Percentiles rank a stretch among this genome's conserved stretches.
Evolutionary conservation across 495 filamentous ascomycete species (phyloP).

Genomic region (Penicillium verhagenii): DNA sequence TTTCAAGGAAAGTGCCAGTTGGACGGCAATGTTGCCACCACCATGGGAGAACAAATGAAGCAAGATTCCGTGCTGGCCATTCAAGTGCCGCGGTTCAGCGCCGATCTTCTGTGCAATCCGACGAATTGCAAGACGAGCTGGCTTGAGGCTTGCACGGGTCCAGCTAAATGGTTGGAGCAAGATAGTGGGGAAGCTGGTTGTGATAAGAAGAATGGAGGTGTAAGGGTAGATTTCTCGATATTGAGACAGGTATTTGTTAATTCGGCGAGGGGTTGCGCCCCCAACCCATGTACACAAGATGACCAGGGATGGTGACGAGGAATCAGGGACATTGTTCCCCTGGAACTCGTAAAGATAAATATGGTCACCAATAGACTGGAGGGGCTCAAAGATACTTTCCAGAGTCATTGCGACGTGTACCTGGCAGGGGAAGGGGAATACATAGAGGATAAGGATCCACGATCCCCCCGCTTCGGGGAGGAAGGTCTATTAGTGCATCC

Average conservation of each 20-base stretch:
- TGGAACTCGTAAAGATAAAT: slow-evolving; percentile 22
- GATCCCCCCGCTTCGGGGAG: background rate
- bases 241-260: slow-evolving; percentile 27
- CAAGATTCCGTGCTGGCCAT: slow-evolving; percentile 16
- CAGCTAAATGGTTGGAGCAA: slow-evolving; percentile 17
- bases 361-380: slow-evolving; percentile 12
- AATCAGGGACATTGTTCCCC: background rate
- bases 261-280: slow-evolving; percentile 27
- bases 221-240: slow-evolving; percentile 21
- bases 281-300: slow-evolving; percentile 32
- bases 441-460: slow-evolving; percentile 1
- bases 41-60: slow-evolving; percentile 34
- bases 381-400: slow-evolving; percentile 6
- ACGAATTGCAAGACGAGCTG: slow-evolving; percentile 20
- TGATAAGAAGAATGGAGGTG: slow-evolving; percentile 28
- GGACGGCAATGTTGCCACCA: slow-evolving; percentile 25
- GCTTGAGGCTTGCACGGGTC: slow-evolving; percentile 20
- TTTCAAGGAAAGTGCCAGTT: slow-evolving; percentile 25
- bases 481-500: background rate
- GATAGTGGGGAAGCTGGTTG: slow-evolving; percentile 17
- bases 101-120: slow-evolving; percentile 8
- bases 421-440: background rate
- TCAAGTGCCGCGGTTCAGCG: background rate
- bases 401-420: slow-evolving; percentile 10
- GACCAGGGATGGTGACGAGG: slow-evolving; percentile 17